Evolutionary conservation across 176 grass and related monocot genomes (phyloP), one percentile per base, ranked within the genome.

Genomic region (Eragrostis nindensis): DNA sequence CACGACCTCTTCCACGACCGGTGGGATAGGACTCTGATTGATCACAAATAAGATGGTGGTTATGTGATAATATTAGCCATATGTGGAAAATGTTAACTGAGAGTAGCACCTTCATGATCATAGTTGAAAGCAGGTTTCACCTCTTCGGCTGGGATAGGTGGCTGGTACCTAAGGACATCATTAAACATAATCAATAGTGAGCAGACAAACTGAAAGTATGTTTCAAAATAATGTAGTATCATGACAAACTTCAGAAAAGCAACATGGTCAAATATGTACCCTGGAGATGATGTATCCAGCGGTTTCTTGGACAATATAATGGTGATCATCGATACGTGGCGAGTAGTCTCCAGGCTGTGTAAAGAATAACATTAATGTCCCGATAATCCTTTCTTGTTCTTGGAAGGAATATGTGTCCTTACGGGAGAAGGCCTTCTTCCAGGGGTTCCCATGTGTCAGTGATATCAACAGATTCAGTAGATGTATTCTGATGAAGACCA

Each of bases 361-460:
- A 73, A 81, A 68, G 26, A 66, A 56, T 15, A 73, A 9, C 43
- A 46, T 30, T 41, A 86, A 62, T 52, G 12, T 84, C 52, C 53
- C 13, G 62, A 22, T 22, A 56, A 74, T 66, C 76, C 69, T 75
- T 39, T 79, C 24, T 57, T 73, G 5, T n/a, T 89, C 55, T 47
- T 62, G 40, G 70, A 82, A 81, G 43, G 43, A 50, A 78, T 40
- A 16, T 7, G 77, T 6, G 62, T 86, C 43, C 93, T 83, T 87
- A 97, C 94, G 88, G 94, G 26, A 93, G 83, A 85, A 97, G 89
- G 78, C 94, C 94, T 94, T 97, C 94, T 84, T 94, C 94, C 77
- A 94, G 87, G 74, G 94, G 94, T 40, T 97, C 94, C 94, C 94
- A 97, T 43, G 89, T 93, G 75, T 97, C 91, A 3, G 91, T 97